Evolutionary conservation across 1,139 yeast species (phyloP), one percentile per base, ranked within the genome.

Genomic region (Geotrichum australiense): DNA sequence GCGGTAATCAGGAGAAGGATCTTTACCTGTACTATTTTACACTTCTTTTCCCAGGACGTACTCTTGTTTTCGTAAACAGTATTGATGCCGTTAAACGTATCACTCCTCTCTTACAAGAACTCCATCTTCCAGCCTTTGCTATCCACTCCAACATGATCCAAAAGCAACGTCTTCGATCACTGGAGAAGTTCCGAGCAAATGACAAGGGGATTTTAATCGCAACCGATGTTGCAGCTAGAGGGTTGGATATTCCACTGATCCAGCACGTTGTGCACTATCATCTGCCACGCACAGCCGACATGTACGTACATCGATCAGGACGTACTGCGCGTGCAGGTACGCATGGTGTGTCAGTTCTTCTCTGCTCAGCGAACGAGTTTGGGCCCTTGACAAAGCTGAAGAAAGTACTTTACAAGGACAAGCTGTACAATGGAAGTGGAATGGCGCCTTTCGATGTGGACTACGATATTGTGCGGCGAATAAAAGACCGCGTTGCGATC

Each of bases 201-300:
- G 58, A 62, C 5, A 69, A 50, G 2, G 74, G 86, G 0, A 89
- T 91, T 1, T 69, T 93, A 42, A 76, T 93, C 42, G 96, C 97
- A 1, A 86, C 97, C 1, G 99, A 91, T 63, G 97, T 91, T 41
- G 98, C 99, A 2, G 98, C 99, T 5, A 77, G 99, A 68, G 99
- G 99, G 47, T 71, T 93, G 48, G 99, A 93, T 70, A 86, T 93
- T 47, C 83, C 95, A 2, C 74, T 75, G 37, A 89, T 93, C 42
- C 83, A 87, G 55, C 98, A 91, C 61, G 98, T 93, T 32, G 86
- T 91, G 11, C 98, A 91, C 61, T 91, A 91, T 57, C 97, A 91
- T 63, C 70, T 93, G 49, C 98, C 99, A 8, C 73, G 97, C 50
- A 74, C 94, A 7, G 97, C 97, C 0, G 98, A 93, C 59, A 78